A percentile compares a stretch with the other conserved stretches of the same genome.
Conservation (phyloP, 768 basidiomycete species). For the Pisolithus albus region DNA sequence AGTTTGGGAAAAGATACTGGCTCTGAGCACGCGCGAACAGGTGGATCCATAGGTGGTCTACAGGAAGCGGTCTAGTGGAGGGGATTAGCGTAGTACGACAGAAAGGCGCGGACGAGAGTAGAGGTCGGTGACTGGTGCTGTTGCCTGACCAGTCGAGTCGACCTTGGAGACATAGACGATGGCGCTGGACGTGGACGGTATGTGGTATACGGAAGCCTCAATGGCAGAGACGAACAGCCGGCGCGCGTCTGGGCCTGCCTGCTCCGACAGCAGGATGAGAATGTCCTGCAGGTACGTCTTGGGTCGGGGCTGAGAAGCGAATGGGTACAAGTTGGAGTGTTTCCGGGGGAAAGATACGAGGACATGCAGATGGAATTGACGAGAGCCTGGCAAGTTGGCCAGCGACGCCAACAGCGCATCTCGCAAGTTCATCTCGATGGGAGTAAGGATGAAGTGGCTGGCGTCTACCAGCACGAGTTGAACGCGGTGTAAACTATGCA, state of each 20-base stretch:
- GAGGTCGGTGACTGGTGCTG: constrained; percentile 61
- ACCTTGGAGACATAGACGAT: constrained; percentile 92
- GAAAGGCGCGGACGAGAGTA: constrained; percentile 57
- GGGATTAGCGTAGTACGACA: constrained; percentile 58
- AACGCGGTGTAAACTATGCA: not conserved
- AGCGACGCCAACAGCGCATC: constrained; percentile 58
- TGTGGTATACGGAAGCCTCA: constrained; percentile 67
- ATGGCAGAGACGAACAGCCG: constrained; percentile 71
- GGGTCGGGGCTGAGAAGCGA: constrained; percentile 53
- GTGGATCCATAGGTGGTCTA: constrained; percentile 67
- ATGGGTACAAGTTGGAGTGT: constrained; percentile 65
- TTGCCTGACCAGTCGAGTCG: constrained; percentile 80
- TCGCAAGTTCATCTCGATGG: constrained; percentile 40
- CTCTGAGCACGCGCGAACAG: constrained; percentile 85
- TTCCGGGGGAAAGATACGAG: constrained; percentile 65
- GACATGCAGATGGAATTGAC: constrained; percentile 69
- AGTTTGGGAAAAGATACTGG: constrained; percentile 94
- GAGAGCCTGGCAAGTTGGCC: constrained; percentile 51
- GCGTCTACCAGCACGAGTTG: not conserved
- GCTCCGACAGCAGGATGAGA: constrained; percentile 68
- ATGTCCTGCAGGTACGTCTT: constrained; percentile 69
- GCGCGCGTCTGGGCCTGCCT: constrained; percentile 39
- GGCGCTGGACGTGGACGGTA: constrained; percentile 61
- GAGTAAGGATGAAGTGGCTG: not conserved
- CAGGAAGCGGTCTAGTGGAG: constrained; percentile 50